Percentiles rank a stretch among this genome's conserved stretches.
These are phyloP conservation scores for Penicillium oxalicum DNA, from an alignment of 2,329 filamentous ascomycete genomes.

Conservation along the genomic window DNA sequence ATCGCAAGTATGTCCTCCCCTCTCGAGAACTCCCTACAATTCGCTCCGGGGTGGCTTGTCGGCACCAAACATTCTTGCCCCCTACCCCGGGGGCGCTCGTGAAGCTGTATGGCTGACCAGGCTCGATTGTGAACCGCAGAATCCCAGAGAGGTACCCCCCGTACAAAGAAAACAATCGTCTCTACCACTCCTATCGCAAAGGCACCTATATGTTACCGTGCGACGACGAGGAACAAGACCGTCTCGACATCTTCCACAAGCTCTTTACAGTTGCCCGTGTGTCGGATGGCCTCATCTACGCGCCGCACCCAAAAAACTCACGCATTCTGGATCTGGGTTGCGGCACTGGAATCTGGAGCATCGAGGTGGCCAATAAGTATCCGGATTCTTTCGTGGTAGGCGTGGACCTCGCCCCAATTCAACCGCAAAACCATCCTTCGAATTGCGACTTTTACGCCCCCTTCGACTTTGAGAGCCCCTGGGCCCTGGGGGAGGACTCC, in stretches of 20 bases:
- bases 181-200: slow-evolving; percentile 61
- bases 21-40: too few species aligned
- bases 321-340: slow-evolving; percentile 65
- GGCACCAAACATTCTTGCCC: too few species aligned
- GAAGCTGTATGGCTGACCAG: background rate
- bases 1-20: slow-evolving; percentile 19
- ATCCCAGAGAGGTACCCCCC: slow-evolving; percentile 33
- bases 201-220: slow-evolving; percentile 72
- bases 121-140: slow-evolving; percentile 14
- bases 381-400: slow-evolving; percentile 55
- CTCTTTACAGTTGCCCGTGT: slow-evolving; percentile 62
- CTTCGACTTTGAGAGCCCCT: slow-evolving; percentile 72
- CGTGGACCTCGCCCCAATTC: slow-evolving; percentile 57
- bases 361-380: slow-evolving; percentile 71
- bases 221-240: slow-evolving; percentile 70
- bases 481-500: slow-evolving; percentile 60
- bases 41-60: background rate
- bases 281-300: slow-evolving; percentile 39
- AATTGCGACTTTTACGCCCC: slow-evolving; percentile 62
- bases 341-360: slow-evolving; percentile 86
- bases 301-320: slow-evolving; percentile 36
- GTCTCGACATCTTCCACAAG: slow-evolving; percentile 77
- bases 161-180: slow-evolving; percentile 62
- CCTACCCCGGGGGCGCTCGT: background rate
- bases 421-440: slow-evolving; percentile 62